Evolutionary conservation across 2,329 filamentous ascomycete genomes (phyloP), one percentile per base, ranked within the genome.

Genomic region (Epichloe uncinata): DNA sequence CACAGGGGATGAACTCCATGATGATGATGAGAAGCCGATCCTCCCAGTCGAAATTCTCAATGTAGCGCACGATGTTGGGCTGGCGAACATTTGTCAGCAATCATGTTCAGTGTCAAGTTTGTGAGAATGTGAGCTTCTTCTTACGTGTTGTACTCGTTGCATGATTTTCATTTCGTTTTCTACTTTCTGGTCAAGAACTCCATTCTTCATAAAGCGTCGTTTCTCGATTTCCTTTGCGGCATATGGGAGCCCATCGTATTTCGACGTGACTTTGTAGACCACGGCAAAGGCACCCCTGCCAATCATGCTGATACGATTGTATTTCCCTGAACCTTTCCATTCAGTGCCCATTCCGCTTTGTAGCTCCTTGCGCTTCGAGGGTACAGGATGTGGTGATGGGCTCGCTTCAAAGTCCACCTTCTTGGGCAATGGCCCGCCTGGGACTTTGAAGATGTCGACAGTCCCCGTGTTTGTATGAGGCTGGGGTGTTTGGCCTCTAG

Each of bases 81-180:
- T 88, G 51, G 2, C 20, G 33, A 20, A 30, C 12, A 22, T 13
- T 34, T 20, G 30, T 48, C 26, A 51, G 41, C 30, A 37, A 35
- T n/a, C 18, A 26, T 30, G 11, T 11, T 15, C 38, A 7, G n/a
- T 15, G 43, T 9, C n/a, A 15, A 37, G 13, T 7, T 20, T 12
- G 18, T 5, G 42, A 12, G 13, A 35, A 22, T 12, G 16, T 13
- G 9, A 33, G 15, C 20, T 45, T 16, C 1, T 6, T 66, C 84
- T 75, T 70, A 89, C 85, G 70, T 98, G 93, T 49, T 82, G 73
- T 47, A 97, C 77, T 49, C 75, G 78, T 60, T 84, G 81, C 88
- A 98, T 97, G 58, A 98, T 97, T 56, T 81, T 85, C 84, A 98
- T 91, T 69, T 98, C 93, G 59, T 94, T 96, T 62, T 96, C 87